Percentiles rank a stretch among this genome's conserved stretches.
Conservation (phyloP, 257 asterid species). For the Verbena officinalis region DNA sequence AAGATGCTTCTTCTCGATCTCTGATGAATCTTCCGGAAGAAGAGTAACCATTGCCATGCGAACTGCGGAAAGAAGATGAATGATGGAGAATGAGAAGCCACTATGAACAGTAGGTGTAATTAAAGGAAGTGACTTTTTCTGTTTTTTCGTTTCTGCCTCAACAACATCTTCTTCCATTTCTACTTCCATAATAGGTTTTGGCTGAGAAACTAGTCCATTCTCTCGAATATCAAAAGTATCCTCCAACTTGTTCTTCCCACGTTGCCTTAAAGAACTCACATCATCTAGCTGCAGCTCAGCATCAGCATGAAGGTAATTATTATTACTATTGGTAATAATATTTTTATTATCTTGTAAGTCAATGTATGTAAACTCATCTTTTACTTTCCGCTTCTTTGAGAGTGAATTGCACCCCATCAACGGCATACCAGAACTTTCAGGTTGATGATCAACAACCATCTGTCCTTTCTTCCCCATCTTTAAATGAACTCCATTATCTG, state of each 20-base stretch:
- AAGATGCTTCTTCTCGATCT: slow-evolving; percentile 46
- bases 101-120: slow-evolving; percentile 89
- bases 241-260: slow-evolving; percentile 64
- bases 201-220: slow-evolving; percentile 59
- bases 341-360: slow-evolving; percentile 48
- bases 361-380: slow-evolving; percentile 51
- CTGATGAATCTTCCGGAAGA: slow-evolving; percentile 75
- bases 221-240: slow-evolving; percentile 48
- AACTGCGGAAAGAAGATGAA: slow-evolving; percentile 96
- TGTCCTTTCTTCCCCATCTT: slow-evolving; percentile 74
- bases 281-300: slow-evolving; percentile 54
- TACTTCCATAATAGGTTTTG: slow-evolving; percentile 48
- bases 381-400: slow-evolving; percentile 74
- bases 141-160: slow-evolving; percentile 67
- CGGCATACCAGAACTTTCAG: slow-evolving; percentile 59
- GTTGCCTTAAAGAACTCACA: slow-evolving; percentile 53
- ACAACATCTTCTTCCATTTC: slow-evolving; percentile 63
- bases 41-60: slow-evolving; percentile 79
- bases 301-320: slow-evolving; percentile 47
- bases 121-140: slow-evolving; percentile 71
- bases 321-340: too few relatives aligned
- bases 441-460: slow-evolving; percentile 51
- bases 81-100: slow-evolving; percentile 87
- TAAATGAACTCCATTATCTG: slow-evolving; percentile 54
- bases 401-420: slow-evolving; percentile 68